A percentile compares a stretch with the other conserved stretches of the same genome.
phyloP scores from a whole-genome alignment of 2,329 filamentous ascomycete species.

The Tetracladium maxilliforme region DNA sequence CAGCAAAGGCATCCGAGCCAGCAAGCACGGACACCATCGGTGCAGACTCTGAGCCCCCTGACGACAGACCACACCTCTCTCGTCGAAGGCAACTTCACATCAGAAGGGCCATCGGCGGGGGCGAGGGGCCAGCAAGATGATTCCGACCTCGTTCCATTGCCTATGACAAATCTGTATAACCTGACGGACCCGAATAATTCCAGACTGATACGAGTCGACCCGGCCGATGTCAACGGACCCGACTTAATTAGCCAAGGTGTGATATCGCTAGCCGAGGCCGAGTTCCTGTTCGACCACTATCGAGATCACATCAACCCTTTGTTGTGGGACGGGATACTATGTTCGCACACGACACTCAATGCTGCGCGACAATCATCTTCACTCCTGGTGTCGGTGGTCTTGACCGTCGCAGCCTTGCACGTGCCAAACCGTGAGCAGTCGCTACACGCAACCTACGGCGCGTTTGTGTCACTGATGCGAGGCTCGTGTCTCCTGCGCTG shows the following conservation, averaged over 20 bases:
- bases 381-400: conserved; percentile 37
- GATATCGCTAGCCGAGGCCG: conserved; percentile 27
- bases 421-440: conserved; percentile 35
- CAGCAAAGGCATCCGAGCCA: too few species aligned
- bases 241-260: conserved; percentile 34
- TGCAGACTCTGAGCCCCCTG: too few species aligned
- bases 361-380: conserved; percentile 39
- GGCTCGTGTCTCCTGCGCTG: conserved; percentile 41
- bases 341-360: conserved; percentile 28
- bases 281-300: conserved; percentile 30
- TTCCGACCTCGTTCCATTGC: too few species aligned
- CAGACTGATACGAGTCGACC: too few species aligned
- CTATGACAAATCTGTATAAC: too few species aligned
- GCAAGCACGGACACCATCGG: too few species aligned
- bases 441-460: conserved; percentile 38
- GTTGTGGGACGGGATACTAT: conserved; percentile 35
- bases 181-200: too few species aligned
- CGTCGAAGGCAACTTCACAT: too few species aligned
- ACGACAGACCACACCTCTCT: too few species aligned
- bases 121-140: too few species aligned
- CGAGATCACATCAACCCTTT: conserved; percentile 32
- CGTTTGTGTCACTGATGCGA: conserved; percentile 40
- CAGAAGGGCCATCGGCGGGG: too few species aligned
- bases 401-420: conserved; percentile 44
- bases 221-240: too few species aligned